phyloP scores from a whole-genome alignment of 176 grass and related monocot species.

The Triticum timopheevii region DNA sequence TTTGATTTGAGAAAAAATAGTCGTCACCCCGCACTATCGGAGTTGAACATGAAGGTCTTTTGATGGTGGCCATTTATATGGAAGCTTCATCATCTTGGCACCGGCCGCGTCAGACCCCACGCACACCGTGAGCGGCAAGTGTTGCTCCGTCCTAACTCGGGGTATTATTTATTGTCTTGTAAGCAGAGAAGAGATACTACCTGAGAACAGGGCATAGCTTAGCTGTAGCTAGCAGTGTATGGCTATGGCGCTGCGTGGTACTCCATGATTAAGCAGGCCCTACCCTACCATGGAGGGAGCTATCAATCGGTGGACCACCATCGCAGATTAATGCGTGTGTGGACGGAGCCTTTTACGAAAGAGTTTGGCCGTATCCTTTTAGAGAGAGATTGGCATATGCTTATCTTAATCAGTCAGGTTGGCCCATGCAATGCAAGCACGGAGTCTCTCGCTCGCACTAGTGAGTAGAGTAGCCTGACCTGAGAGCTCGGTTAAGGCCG shows the following conservation, averaged over 20 bases:
- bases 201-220: background rate
- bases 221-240: background rate
- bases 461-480: background rate
- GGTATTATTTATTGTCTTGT: background rate
- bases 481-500: background rate
- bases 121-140: conserved; percentile 14
- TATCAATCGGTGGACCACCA: background rate
- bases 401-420: background rate
- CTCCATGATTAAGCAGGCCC: background rate
- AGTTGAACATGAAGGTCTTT: background rate
- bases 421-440: background rate
- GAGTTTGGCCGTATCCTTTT: background rate
- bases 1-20: too few relatives aligned
- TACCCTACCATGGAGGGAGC: background rate
- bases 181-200: background rate
- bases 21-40: background rate
- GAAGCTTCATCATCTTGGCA: conserved; percentile 3
- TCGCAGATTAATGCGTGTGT: background rate
- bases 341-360: background rate
- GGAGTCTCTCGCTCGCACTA: background rate
- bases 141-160: too few relatives aligned
- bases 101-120: background rate
- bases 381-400: background rate
- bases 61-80: background rate
- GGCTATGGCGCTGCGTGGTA: background rate